Conservation (phyloP, 345 rosid genomes). For the Acer negundo region DNA sequence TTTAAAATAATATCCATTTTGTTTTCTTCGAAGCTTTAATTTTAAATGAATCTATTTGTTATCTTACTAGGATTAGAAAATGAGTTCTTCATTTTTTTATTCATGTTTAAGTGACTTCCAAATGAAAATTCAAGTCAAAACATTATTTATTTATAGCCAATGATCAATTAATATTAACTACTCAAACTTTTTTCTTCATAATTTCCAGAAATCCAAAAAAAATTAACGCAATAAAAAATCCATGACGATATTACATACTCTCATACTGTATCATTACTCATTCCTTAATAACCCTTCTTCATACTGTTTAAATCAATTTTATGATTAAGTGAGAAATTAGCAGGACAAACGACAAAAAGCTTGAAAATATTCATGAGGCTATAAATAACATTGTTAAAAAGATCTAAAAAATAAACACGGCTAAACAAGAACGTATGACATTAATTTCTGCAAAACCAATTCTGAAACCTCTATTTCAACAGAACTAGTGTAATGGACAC, state of each 20-base stretch:
- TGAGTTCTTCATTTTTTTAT: too few relatives aligned
- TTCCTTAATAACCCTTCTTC: neutral
- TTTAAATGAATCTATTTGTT: too few relatives aligned
- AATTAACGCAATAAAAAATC: neutral
- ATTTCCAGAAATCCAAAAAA: neutral
- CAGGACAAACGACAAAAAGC: neutral
- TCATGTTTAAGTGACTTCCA: too few relatives aligned
- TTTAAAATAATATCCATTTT: too few relatives aligned
- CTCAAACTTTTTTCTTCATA: too few relatives aligned
- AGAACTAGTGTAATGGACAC: constrained; percentile 45
- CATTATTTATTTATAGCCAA: too few relatives aligned
- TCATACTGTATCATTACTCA: too few relatives aligned
- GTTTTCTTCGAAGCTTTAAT: too few relatives aligned
- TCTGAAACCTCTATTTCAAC: neutral
- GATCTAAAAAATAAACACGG: too few relatives aligned
- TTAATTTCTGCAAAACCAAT: neutral
- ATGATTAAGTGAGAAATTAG: neutral
- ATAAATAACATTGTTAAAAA: neutral
- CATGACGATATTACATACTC: neutral
- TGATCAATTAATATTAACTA: too few relatives aligned
- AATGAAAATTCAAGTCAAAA: too few relatives aligned
- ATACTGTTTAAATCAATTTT: neutral
- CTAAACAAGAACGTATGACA: neutral
- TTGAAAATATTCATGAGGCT: neutral
- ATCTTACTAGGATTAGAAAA: too few relatives aligned